Percentiles rank a stretch among this genome's conserved stretches.
phyloP scores from a whole-genome alignment of 805 yeast species.

The Wickerhamomyces sydowiorum region DNA sequence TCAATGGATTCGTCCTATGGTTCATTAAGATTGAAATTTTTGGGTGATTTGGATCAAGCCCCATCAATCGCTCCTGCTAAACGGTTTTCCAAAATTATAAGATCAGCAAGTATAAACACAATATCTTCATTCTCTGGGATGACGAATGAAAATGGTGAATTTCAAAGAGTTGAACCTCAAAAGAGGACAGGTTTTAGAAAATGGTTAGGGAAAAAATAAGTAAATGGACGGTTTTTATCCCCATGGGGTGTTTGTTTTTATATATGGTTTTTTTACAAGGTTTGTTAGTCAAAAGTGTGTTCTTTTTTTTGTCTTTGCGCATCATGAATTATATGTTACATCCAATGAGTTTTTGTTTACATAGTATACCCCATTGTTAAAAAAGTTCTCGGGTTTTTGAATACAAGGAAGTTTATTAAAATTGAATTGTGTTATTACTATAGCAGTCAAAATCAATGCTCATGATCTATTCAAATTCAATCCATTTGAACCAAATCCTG shows the following conservation, averaged over 20 bases:
- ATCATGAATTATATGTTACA: too few species aligned
- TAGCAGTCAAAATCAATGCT: too few species aligned
- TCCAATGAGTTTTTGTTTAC: too few species aligned
- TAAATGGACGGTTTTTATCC: too few species aligned
- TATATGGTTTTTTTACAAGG: neutral
- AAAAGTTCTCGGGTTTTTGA: too few species aligned
- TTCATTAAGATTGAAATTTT: slow-evolving; percentile 8
- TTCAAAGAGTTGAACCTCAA: neutral
- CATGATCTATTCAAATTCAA: slow-evolving; percentile 1
- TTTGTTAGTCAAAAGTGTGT: too few species aligned
- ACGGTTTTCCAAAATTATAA: slow-evolving; percentile 18
- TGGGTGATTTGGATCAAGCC: neutral
- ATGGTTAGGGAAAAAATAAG: slow-evolving; percentile 6
- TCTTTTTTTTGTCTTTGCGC: too few species aligned
- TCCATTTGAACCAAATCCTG: slow-evolving; percentile 6
- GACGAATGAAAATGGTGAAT: neutral
- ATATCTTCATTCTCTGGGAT: slow-evolving; percentile 9
- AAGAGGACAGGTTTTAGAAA: slow-evolving; percentile 3
- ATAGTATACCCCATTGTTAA: too few species aligned
- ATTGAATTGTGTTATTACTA: too few species aligned
- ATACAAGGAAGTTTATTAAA: too few species aligned
- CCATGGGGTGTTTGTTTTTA: neutral
- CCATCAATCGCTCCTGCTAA: slow-evolving; percentile 12
- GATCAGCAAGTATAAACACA: slow-evolving; percentile 24
- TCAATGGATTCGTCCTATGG: slow-evolving; percentile 9